These are phyloP conservation scores for Exophiala sp. DNA, from an alignment of 2,329 filamentous ascomycete genomes.

Conservation along the genomic window DNA sequence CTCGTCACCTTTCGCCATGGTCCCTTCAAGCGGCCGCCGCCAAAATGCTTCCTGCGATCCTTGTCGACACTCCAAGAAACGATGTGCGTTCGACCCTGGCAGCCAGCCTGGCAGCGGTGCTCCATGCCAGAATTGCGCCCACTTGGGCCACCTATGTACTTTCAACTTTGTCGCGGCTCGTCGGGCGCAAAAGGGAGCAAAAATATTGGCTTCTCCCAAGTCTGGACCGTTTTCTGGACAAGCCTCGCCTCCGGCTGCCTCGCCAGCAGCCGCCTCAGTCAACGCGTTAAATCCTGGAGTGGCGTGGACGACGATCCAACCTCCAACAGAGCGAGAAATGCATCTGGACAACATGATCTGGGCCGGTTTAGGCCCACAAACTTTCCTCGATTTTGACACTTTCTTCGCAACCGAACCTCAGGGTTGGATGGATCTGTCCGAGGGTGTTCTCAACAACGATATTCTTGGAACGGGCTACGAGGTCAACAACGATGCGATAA, in stretches of 20 bases:
- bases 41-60: constrained; percentile 9
- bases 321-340: not conserved
- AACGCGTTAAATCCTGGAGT: not conserved
- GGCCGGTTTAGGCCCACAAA: not conserved
- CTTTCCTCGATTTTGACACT: constrained; percentile 1
- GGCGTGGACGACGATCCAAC: not conserved
- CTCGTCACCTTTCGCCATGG: not conserved
- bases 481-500: too few relatives aligned
- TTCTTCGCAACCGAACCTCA: constrained; percentile 1
- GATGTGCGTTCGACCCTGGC: constrained; percentile 2
- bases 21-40: not conserved
- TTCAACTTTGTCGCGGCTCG: constrained; percentile 7
- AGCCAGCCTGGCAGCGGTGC: not conserved
- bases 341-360: constrained; percentile 3
- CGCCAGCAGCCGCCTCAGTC: not conserved
- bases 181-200: not conserved
- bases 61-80: constrained; percentile 7
- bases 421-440: constrained; percentile 1
- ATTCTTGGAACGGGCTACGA: too few relatives aligned
- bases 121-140: constrained; percentile 1
- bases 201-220: not conserved
- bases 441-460: not conserved
- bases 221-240: not conserved
- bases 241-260: not conserved
- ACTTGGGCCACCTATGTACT: constrained; percentile 5